phyloP scores from a whole-genome alignment of 306 rosid species.

The Benincasa hispida region DNA sequence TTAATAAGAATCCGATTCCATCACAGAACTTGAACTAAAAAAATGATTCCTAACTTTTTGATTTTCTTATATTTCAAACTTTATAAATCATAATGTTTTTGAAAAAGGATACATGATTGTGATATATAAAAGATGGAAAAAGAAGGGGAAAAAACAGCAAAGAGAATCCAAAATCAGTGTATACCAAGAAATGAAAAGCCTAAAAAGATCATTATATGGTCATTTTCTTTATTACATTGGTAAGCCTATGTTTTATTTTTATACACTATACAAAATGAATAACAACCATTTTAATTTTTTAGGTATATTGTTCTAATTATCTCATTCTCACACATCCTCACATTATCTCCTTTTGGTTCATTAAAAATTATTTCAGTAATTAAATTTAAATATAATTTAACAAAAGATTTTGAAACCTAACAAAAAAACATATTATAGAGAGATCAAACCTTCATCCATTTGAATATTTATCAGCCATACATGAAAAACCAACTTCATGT shows the following conservation, averaged over 20 bases:
- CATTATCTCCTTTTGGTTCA: background rate
- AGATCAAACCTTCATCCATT: too few relatives aligned
- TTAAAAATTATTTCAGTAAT: too few relatives aligned
- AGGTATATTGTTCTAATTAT: too few relatives aligned
- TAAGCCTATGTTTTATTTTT: background rate
- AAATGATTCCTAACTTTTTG: background rate
- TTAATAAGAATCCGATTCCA: background rate
- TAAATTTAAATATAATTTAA: too few relatives aligned
- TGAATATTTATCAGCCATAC: too few relatives aligned
- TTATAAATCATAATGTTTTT: background rate
- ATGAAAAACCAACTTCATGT: too few relatives aligned
- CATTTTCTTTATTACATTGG: background rate
- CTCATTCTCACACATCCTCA: too few relatives aligned
- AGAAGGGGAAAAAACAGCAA: background rate
- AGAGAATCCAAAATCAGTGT: background rate
- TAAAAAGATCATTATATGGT: background rate
- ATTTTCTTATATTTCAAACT: background rate
- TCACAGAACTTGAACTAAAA: background rate
- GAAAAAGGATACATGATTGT: background rate
- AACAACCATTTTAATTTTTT: background rate
- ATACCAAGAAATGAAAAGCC: background rate
- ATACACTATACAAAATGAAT: background rate
- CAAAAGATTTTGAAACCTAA: too few relatives aligned
- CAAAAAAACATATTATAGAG: too few relatives aligned
- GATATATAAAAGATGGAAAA: background rate